Percentiles rank a stretch among this genome's conserved stretches.
These are phyloP conservation scores for Sporisorium scitamineum DNA, from an alignment of 1,284 basidiomycete species.

Conservation along the genomic window DNA sequence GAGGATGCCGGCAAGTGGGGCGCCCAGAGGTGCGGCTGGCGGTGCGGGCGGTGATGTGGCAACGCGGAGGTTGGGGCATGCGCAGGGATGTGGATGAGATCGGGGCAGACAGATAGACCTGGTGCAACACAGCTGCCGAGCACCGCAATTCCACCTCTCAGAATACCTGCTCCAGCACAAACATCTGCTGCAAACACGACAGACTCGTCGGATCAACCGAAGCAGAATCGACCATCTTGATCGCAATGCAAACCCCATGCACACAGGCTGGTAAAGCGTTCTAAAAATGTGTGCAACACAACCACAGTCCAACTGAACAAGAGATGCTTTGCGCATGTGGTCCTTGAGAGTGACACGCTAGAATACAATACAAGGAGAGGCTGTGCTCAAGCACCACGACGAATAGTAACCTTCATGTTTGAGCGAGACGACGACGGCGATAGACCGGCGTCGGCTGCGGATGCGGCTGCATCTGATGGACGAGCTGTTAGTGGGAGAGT, in stretches of 20 bases:
- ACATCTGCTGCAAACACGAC: not conserved
- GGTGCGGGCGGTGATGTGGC: not conserved
- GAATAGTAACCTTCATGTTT: constrained; percentile 37
- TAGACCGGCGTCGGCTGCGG: constrained; percentile 1
- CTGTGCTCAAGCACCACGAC: constrained; percentile 16
- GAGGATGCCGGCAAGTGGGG: no score
- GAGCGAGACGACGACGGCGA: constrained; percentile 21
- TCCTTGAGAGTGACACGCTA: not conserved
- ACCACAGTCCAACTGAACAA: not conserved
- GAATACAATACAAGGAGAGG: constrained; percentile 4
- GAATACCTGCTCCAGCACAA: not conserved
- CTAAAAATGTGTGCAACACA: no score
- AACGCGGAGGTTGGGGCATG: constrained; percentile 6
- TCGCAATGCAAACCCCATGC: not conserved
- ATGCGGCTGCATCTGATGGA: constrained; percentile 10
- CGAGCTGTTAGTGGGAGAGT: not conserved
- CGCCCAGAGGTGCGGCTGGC: no score
- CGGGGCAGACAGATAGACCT: not conserved
- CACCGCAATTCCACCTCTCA: not conserved
- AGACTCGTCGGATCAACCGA: not conserved
- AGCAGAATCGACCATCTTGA: not conserved
- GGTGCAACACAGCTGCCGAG: not conserved
- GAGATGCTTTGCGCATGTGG: not conserved
- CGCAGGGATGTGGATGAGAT: constrained; percentile 5
- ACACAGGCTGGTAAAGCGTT: no score